Conservation (phyloP, 192 early-diverging fungal genomes). For the Coemansia sp. region DNA sequence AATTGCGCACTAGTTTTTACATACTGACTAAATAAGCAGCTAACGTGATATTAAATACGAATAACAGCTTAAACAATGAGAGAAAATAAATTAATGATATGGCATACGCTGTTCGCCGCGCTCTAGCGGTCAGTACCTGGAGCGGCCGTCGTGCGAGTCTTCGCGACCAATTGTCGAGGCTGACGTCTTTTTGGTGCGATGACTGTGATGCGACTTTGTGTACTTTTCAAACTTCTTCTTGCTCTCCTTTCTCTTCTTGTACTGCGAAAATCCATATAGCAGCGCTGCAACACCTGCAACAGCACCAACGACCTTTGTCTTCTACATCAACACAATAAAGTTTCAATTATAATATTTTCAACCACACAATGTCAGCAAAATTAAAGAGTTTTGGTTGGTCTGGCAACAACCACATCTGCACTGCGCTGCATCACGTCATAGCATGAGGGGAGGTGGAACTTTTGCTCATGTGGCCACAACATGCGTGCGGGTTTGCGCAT, state of each 20-base stretch:
- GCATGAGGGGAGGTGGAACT: background rate
- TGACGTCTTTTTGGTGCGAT: constrained; percentile 6
- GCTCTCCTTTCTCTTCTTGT: constrained; percentile 20
- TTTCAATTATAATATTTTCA: background rate
- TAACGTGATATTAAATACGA: background rate
- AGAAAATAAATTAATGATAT: background rate
- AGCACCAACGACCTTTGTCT: constrained; percentile 22
- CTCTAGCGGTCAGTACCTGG: constrained; percentile 2
- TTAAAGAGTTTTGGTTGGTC: background rate
- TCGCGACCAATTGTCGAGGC: constrained; percentile 4
- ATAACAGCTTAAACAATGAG: background rate
- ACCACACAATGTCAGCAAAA: background rate
- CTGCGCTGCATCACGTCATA: background rate
- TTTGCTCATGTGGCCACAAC: constrained; percentile 2
- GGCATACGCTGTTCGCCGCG: too few relatives aligned
- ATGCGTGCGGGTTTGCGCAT: constrained; percentile 1
- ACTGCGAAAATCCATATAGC: constrained; percentile 14
- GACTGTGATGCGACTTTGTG: constrained; percentile 6
- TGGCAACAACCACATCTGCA: background rate
- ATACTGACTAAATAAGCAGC: background rate
- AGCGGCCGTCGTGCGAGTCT: constrained; percentile 7
- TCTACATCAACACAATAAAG: constrained; percentile 16
- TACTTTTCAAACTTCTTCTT: constrained; percentile 20
- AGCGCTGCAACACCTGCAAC: constrained; percentile 16
- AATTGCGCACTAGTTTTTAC: constrained; percentile 30